Conservation (phyloP, 208 protist species). For the Tetramitus jugosus region DNA sequence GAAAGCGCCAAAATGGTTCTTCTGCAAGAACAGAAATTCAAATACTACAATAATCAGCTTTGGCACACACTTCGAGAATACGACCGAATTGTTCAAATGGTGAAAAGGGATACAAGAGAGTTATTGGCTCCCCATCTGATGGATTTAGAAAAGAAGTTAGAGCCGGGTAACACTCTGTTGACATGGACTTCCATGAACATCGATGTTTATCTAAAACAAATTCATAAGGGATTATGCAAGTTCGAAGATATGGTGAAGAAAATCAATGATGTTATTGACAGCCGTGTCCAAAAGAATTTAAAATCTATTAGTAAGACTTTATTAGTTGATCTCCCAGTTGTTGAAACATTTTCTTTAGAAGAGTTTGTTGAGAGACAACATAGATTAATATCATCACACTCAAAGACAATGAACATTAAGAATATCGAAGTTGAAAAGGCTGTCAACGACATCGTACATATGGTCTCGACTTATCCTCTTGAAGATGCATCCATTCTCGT, state of each 20-base stretch:
- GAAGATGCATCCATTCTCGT: not conserved
- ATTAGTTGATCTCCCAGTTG: constrained; percentile 51
- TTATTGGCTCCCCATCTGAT: constrained; percentile 78
- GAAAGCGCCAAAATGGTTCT: constrained; percentile 67
- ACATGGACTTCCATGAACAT: constrained; percentile 93
- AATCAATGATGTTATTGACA: constrained; percentile 78
- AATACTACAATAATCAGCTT: constrained; percentile 85
- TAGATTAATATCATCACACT: constrained; percentile 69
- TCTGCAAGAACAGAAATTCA: constrained; percentile 86
- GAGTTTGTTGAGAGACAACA: constrained; percentile 79
- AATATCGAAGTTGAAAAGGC: constrained; percentile 81
- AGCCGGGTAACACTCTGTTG: constrained; percentile 72
- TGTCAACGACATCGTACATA: constrained; percentile 68
- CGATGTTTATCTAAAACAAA: constrained; percentile 73
- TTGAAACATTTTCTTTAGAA: constrained; percentile 53
- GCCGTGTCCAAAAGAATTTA: constrained; percentile 81
- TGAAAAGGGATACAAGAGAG: constrained; percentile 51
- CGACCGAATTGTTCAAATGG: constrained; percentile 63
- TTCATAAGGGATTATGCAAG: constrained; percentile 62
- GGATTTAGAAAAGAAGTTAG: constrained; percentile 74
- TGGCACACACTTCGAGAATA: constrained; percentile 75
- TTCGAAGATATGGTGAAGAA: constrained; percentile 40
- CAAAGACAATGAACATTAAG: constrained; percentile 78
- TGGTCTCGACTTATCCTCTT: constrained; percentile 2
- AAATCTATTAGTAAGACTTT: constrained; percentile 45